phyloP scores from a whole-genome alignment of 768 basidiomycete species.

The Lactarius psammicola region DNA sequence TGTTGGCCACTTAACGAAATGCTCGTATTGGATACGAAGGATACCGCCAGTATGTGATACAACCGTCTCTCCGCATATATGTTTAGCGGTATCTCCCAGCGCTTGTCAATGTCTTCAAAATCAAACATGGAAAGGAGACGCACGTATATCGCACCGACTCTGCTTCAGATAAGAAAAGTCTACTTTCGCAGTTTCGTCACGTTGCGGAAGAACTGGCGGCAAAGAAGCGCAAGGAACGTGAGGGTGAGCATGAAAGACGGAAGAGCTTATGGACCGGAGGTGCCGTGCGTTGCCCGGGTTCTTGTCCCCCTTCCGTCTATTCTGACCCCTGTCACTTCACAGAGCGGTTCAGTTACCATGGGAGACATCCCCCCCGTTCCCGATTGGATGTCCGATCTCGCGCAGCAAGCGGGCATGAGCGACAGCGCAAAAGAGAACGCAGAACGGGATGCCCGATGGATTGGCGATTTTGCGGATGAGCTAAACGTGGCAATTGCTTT shows the following conservation, averaged over 20 bases:
- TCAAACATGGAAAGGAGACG: constrained; percentile 89
- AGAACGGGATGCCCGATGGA: constrained; percentile 82
- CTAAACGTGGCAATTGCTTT: constrained; percentile 88
- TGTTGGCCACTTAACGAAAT: constrained; percentile 95
- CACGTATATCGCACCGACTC: constrained; percentile 90
- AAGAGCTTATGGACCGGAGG: constrained; percentile 65
- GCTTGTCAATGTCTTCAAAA: constrained; percentile 97
- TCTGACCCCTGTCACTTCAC: neutral
- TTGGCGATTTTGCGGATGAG: constrained; percentile 89
- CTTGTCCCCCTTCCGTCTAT: constrained; percentile 9
- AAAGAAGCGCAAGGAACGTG: constrained; percentile 88
- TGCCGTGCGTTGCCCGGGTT: constrained; percentile 39
- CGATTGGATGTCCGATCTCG: constrained; percentile 75
- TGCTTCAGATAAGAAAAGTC: constrained; percentile 77
- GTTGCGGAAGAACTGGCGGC: constrained; percentile 89
- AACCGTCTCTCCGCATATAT: neutral
- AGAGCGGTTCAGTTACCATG: constrained; percentile 39
- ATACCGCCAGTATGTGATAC: constrained; percentile 65
- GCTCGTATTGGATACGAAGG: constrained; percentile 94
- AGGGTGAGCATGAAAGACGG: constrained; percentile 87
- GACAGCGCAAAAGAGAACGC: constrained; percentile 65
- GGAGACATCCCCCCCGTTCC: constrained; percentile 56
- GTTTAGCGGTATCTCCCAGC: constrained; percentile 36
- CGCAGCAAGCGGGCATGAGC: constrained; percentile 53
- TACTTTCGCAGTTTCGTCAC: constrained; percentile 83